Evolutionary conservation across 2,329 filamentous ascomycete genomes (phyloP).

Genomic region (Botrytis deweyae): DNA sequence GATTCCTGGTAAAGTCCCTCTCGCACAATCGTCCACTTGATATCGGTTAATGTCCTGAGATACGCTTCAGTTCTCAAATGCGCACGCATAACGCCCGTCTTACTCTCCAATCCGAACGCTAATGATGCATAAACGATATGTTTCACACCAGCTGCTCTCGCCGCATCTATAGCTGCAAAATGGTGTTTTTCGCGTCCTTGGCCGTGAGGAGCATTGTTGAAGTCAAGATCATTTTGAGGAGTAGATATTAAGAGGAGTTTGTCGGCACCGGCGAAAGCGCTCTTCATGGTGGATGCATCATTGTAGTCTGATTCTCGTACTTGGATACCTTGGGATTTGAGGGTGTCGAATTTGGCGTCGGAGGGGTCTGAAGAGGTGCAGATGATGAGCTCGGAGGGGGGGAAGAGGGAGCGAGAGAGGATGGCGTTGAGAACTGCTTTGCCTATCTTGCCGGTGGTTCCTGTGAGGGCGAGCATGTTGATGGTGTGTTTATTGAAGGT

Average conservation of each 20-base stretch:
- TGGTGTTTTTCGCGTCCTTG: conserved; percentile 29
- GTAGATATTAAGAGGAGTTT: conserved; percentile 41
- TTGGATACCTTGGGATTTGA: conserved; percentile 26
- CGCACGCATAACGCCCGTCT: conserved; percentile 30
- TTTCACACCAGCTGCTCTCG: conserved; percentile 38
- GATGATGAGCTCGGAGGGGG: conserved; percentile 23
- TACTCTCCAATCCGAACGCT: conserved; percentile 26
- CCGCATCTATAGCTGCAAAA: conserved; percentile 36
- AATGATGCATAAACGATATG: conserved; percentile 42
- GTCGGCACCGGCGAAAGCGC: conserved; percentile 21
- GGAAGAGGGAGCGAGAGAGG: conserved; percentile 21
- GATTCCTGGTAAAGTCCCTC: conserved; percentile 35
- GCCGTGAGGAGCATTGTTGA: conserved; percentile 43
- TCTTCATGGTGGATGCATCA: conserved; percentile 6
- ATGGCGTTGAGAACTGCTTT: conserved; percentile 24
- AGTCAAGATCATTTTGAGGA: conserved; percentile 36
- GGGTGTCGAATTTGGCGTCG: conserved; percentile 42
- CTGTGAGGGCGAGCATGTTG: conserved; percentile 24
- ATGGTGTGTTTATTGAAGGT: background rate
- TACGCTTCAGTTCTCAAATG: conserved; percentile 34
- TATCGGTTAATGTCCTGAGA: background rate
- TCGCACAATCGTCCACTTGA: conserved; percentile 31
- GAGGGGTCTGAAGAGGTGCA: conserved; percentile 23
- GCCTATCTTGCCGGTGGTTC: conserved; percentile 27
- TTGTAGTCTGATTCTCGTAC: conserved; percentile 25